phyloP scores from a whole-genome alignment of 257 asterid species.

The Ilex asprella region DNA sequence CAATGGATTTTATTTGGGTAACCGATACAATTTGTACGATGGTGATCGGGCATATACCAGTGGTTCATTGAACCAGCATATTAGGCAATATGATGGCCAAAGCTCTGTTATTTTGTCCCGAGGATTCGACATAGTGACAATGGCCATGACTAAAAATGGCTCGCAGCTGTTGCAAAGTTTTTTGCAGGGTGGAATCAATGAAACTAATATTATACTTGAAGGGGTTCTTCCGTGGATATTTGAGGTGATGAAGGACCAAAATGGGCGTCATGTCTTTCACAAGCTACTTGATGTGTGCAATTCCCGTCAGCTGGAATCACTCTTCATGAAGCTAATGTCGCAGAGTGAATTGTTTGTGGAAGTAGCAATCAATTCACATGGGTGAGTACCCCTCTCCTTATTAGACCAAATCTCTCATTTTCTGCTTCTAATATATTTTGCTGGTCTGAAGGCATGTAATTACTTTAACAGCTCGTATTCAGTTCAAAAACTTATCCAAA shows the following conservation, averaged over 20 bases:
- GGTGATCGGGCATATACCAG: too few species aligned
- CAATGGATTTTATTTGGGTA: too few species aligned
- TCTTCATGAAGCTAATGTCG: not conserved
- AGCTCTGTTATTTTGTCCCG: too few species aligned
- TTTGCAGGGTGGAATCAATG: too few species aligned
- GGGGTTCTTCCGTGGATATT: not conserved
- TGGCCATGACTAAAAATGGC: too few species aligned
- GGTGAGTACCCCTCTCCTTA: not conserved
- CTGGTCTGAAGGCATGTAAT: not conserved
- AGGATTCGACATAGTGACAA: too few species aligned
- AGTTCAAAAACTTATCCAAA: conserved; percentile 6
- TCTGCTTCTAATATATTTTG: not conserved
- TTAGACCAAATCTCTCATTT: not conserved
- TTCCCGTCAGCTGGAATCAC: not conserved
- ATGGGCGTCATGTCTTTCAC: conserved; percentile 8
- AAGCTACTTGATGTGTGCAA: not conserved
- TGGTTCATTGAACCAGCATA: too few species aligned
- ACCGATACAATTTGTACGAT: too few species aligned
- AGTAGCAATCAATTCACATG: not conserved
- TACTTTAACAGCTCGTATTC: conserved; percentile 9
- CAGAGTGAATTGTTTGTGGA: not conserved
- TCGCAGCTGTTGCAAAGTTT: too few species aligned
- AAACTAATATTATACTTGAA: not conserved
- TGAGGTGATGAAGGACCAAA: conserved; percentile 5
- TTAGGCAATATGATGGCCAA: too few species aligned